These are phyloP conservation scores for Kwoniella bestiolae DNA, from an alignment of 768 basidiomycete genomes.

Conservation along the genomic window DNA sequence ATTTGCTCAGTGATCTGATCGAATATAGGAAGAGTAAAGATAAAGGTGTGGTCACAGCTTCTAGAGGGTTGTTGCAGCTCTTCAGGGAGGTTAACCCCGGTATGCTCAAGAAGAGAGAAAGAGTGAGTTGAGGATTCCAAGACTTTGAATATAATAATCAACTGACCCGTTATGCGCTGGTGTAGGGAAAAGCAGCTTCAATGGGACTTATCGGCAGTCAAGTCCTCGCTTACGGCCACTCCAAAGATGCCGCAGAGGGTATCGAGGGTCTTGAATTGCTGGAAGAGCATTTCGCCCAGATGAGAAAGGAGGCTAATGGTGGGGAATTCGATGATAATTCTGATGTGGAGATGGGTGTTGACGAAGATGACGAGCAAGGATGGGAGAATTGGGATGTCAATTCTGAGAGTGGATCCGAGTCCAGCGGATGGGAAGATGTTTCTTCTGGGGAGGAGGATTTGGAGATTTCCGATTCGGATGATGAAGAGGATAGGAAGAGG, in stretches of 20 bases:
- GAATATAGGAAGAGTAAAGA: constrained; percentile 95
- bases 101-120: constrained; percentile 83
- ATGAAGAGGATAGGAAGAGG: constrained; percentile 62
- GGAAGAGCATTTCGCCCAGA: constrained; percentile 78
- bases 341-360: constrained; percentile 32
- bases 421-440: constrained; percentile 79
- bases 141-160: too few species aligned
- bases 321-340: constrained; percentile 59
- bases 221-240: constrained; percentile 82
- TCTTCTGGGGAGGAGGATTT: constrained; percentile 68
- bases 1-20: constrained; percentile 85
- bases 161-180: too few species aligned
- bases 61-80: constrained; percentile 81
- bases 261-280: constrained; percentile 88
- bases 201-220: constrained; percentile 69
- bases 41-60: constrained; percentile 87
- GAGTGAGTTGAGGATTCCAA: constrained; percentile 46
- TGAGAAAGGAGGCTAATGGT: constrained; percentile 66
- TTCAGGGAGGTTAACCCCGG: constrained; percentile 96
- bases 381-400: constrained; percentile 92
- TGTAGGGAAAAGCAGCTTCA: constrained; percentile 86
- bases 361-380: constrained; percentile 66
- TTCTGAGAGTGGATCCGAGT: constrained; percentile 56
- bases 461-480: constrained; percentile 84
- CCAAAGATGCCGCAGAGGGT: constrained; percentile 71